Evolutionary conservation across 2,329 filamentous ascomycete genomes (phyloP).

Genomic region (Apiospora marii): DNA sequence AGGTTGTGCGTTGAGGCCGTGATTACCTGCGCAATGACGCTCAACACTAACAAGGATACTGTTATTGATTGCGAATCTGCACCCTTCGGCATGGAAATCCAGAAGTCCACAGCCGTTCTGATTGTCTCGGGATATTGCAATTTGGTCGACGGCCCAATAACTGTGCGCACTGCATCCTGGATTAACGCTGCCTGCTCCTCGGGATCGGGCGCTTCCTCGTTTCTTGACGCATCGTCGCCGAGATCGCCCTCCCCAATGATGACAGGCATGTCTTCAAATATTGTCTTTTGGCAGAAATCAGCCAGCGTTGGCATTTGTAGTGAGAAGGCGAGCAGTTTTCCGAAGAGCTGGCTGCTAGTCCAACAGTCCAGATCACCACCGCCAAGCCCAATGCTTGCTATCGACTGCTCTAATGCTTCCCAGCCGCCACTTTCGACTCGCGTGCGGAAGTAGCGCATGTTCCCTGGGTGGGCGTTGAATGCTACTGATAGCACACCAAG

Average conservation of each 20-base stretch:
- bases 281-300: slow-evolving; percentile 67
- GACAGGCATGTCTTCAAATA: slow-evolving; percentile 13
- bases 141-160: slow-evolving; percentile 59
- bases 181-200: slow-evolving; percentile 40
- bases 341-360: slow-evolving; percentile 78
- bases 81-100: slow-evolving; percentile 66
- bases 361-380: slow-evolving; percentile 72
- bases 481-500: slow-evolving; percentile 78
- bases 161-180: slow-evolving; percentile 52
- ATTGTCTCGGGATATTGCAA: slow-evolving; percentile 70
- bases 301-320: slow-evolving; percentile 80
- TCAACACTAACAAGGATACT: slow-evolving; percentile 69
- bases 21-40: slow-evolving; percentile 66
- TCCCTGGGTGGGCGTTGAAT: slow-evolving; percentile 82
- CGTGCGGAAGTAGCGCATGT: slow-evolving; percentile 84
- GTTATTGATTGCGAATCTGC: slow-evolving; percentile 51
- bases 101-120: slow-evolving; percentile 68
- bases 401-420: slow-evolving; percentile 75
- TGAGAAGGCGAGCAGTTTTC: slow-evolving; percentile 81
- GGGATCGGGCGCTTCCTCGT: slow-evolving; percentile 33
- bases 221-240: slow-evolving; percentile 30
- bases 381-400: slow-evolving; percentile 72
- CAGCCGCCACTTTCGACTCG: slow-evolving; percentile 81
- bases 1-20: slow-evolving; percentile 73
- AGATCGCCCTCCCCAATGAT: slow-evolving; percentile 37